phyloP scores from a whole-genome alignment of 2,329 filamentous ascomycete species.

The Mycosphaerella sp. region DNA sequence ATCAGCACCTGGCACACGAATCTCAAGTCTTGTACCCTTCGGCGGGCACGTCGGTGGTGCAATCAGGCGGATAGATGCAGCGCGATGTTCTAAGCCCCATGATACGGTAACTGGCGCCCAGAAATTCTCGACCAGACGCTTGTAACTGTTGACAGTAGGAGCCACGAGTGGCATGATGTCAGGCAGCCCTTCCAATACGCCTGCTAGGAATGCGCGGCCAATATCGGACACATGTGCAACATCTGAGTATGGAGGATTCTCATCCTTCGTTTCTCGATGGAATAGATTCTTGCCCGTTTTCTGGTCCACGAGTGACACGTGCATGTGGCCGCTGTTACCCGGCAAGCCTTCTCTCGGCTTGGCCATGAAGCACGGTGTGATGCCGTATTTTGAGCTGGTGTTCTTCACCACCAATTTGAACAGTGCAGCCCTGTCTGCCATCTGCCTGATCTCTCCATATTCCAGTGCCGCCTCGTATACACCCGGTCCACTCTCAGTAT shows the following conservation, averaged over 20 bases:
- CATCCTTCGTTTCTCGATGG: conserved; percentile 64
- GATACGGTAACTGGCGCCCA: conserved; percentile 98
- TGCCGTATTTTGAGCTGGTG: conserved; percentile 76
- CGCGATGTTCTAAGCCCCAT: conserved; percentile 93
- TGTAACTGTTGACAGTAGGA: conserved; percentile 96
- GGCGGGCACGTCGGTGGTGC: conserved; percentile 78
- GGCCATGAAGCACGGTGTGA: conserved; percentile 98
- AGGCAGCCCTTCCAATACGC: conserved; percentile 78
- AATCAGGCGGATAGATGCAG: conserved; percentile 84
- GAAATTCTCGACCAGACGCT: conserved; percentile 96
- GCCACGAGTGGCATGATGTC: conserved; percentile 95
- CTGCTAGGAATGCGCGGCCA: conserved; percentile 88
- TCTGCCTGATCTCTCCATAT: conserved; percentile 77
- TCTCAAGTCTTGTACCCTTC: conserved; percentile 83
- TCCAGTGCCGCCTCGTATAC: conserved; percentile 94
- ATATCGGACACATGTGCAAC: conserved; percentile 76
- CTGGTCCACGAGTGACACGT: conserved; percentile 74
- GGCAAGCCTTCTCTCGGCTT: conserved; percentile 88
- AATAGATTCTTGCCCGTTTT: conserved; percentile 78
- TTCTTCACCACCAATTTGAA: conserved; percentile 97
- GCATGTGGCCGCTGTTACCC: conserved; percentile 93
- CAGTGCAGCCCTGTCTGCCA: conserved; percentile 85
- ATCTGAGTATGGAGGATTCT: conserved; percentile 65
- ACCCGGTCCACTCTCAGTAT: conserved; percentile 87
- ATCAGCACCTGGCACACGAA: conserved; percentile 91